A percentile compares a stretch with the other conserved stretches of the same genome.
phyloP scores from a whole-genome alignment of 208 protist genomes.

The Leishmania guyanensis region DNA sequence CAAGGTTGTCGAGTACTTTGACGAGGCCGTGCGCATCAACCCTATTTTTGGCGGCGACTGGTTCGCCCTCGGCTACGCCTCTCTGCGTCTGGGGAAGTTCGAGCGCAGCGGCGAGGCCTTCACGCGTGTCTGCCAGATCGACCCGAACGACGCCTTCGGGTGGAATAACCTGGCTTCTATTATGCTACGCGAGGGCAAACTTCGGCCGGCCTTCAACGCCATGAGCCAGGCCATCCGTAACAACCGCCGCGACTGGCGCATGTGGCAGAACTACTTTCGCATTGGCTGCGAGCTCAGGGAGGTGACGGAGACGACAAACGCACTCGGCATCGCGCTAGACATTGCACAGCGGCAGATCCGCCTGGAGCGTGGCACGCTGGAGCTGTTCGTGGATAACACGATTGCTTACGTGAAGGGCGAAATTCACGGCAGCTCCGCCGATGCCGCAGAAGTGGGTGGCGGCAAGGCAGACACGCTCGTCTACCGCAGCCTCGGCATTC shows the following conservation, averaged over 20 bases:
- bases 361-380: conserved; percentile 64
- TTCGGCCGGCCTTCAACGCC: conserved; percentile 87
- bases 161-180: conserved; percentile 94
- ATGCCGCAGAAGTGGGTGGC: conserved; percentile 22
- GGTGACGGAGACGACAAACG: conserved; percentile 83
- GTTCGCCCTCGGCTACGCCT: conserved; percentile 90
- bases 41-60: conserved; percentile 92
- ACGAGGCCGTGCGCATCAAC: conserved; percentile 85
- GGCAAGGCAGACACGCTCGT: conserved; percentile 25
- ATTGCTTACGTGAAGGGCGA: conserved; percentile 81
- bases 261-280: conserved; percentile 93
- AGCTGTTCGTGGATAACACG: conserved; percentile 76
- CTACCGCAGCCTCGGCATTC: conserved; percentile 35
- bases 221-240: conserved; percentile 89
- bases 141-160: conserved; percentile 85
- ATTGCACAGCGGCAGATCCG: conserved; percentile 75
- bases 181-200: conserved; percentile 73
- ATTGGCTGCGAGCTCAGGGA: conserved; percentile 87
- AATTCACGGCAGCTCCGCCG: conserved; percentile 54
- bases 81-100: conserved; percentile 72
- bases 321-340: conserved; percentile 73
- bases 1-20: conserved; percentile 90
- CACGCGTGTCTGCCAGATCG: conserved; percentile 89
- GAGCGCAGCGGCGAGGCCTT: conserved; percentile 84
- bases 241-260: conserved; percentile 88